Evolutionary conservation across 2,329 filamentous ascomycete genomes (phyloP), one percentile per base, ranked within the genome.

Genomic region (Paecilomyces formosus): DNA sequence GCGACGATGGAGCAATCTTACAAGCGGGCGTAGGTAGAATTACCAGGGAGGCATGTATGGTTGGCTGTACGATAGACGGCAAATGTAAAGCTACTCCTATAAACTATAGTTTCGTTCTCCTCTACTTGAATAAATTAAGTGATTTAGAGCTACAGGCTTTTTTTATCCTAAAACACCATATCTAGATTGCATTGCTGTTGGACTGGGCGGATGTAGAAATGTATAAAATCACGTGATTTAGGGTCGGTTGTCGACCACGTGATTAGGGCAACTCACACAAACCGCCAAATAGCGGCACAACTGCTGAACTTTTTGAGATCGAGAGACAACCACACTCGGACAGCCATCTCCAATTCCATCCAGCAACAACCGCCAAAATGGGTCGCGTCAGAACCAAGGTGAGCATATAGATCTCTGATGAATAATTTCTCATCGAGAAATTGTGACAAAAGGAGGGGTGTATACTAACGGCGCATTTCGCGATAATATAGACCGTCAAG

Each of bases 401-500:
- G 62, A 66, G 68, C 45, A 51, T 21, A 13, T 39, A 24, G 26
- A 13, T 15, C 13, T 39, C 45, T 11, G 15, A 45, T 24, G n/a
- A 30, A 26, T 7, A 15, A 24, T 22, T 31, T 28, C 3, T 22
- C 52, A 28, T 18, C 28, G 35, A 31, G 26, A 22, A 51, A 26
- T 28, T 52, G 5, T 26, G 24, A 26, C 18, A 39, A 52, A 12
- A 50, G 3, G 53, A 55, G 39, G 24, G 24, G 6, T 26, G 24
- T 26, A 26, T 30, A 24, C 55, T 61, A 31, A 60, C 58, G 55
- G 55, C 50, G n/a, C 57, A 52, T n/a, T 33, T 31, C 21, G 22
- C 30, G 13, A 54, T 51, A 28, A 63, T 61, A 83, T 61, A 83
- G 84, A 88, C 85, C 71, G 86, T 89, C 75, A 89, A 89, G 83